Evolutionary conservation across 2,329 filamentous ascomycete genomes (phyloP), one percentile per base, ranked within the genome.

Genomic region (Thelonectria olida): DNA sequence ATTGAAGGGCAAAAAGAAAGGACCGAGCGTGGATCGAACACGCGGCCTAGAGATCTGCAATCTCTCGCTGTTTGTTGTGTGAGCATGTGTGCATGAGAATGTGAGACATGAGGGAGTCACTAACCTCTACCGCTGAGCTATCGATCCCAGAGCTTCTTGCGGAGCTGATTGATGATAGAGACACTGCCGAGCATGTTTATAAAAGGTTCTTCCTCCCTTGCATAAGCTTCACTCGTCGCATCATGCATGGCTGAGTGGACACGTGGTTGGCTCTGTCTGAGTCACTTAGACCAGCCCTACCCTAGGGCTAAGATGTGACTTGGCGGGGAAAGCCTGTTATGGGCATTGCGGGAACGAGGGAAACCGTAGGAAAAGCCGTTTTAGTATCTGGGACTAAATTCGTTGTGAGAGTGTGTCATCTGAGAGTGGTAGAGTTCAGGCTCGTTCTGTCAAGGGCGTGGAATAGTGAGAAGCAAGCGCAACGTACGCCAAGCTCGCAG

Each of bases 101-200:
- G 17, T 48, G 23, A 48, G 45, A 48, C 45, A 34, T 48, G 4
- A n/a, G 17, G 19, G 45, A 31, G n/a, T 23, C 22, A 48, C 45
- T 48, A 31, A 48, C 45, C 45, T 56, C 54, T 56, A 56, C 54
- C 54, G 48, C 54, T 56, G 54, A 56, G 54, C 54, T 52, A 58
- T 58, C 48, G 54, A 58, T 39, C 54, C 39, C 6, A 45, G 2
- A 19, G 5, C 41, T 5, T 15, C 12, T 4, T 31, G 38, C 17
- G 23, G 50, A 20, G 27, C 13, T 45, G 19, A n/a, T 36, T 45
- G 25, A n/a, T 45, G 23, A 13, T 7, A 7, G 41, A 25, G 13
- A 25, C 13, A 6, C 13, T 4, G 4, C 31, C 15, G 10, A 34
- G 31, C 31, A 27, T 27, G 42, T 13, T 22, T 44, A 19, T 23